phyloP scores from a whole-genome alignment of 2,329 filamentous ascomycete species.

The Cyanodermella asteris region DNA sequence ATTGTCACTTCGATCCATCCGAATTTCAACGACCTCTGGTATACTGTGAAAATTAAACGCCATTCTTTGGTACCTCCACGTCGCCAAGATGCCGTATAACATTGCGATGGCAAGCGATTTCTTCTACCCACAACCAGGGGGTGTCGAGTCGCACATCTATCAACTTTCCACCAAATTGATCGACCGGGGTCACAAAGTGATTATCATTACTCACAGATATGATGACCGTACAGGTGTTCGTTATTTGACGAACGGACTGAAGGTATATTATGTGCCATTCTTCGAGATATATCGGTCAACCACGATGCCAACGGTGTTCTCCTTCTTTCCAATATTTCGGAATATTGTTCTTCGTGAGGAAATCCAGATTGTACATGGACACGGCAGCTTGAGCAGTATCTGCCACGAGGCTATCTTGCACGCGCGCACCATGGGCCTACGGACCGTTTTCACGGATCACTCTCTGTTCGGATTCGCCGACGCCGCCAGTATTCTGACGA shows the following conservation, averaged over 20 bases:
- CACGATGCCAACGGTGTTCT: conserved; percentile 92
- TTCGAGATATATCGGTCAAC: conserved; percentile 84
- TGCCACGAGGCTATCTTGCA: conserved; percentile 92
- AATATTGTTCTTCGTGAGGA: conserved; percentile 87
- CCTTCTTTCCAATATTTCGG: conserved; percentile 92
- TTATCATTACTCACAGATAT: conserved; percentile 92
- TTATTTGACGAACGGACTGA: conserved; percentile 91
- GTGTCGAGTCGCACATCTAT: conserved; percentile 96
- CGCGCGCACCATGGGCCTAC: conserved; percentile 82
- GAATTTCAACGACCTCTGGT: too few species aligned
- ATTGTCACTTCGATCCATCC: too few species aligned
- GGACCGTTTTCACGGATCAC: conserved; percentile 94
- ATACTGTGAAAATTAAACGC: conserved; percentile 6
- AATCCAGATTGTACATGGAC: conserved; percentile 96
- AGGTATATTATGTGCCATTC: conserved; percentile 95
- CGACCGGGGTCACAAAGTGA: conserved; percentile 91
- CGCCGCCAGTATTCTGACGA: conserved; percentile 83
- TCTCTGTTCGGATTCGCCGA: conserved; percentile 95
- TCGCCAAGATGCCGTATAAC: conserved; percentile 39
- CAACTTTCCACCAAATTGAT: conserved; percentile 91
- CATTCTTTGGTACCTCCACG: conserved; percentile 10
- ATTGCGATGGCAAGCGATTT: conserved; percentile 95
- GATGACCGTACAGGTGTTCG: conserved; percentile 75
- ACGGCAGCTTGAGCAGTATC: conserved; percentile 76
- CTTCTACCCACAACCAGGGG: conserved; percentile 95